A percentile compares a stretch with the other conserved stretches of the same genome.
Evolutionary conservation across 176 grass and related monocot genomes (phyloP).

Genomic region (Alloteropsis semialata): DNA sequence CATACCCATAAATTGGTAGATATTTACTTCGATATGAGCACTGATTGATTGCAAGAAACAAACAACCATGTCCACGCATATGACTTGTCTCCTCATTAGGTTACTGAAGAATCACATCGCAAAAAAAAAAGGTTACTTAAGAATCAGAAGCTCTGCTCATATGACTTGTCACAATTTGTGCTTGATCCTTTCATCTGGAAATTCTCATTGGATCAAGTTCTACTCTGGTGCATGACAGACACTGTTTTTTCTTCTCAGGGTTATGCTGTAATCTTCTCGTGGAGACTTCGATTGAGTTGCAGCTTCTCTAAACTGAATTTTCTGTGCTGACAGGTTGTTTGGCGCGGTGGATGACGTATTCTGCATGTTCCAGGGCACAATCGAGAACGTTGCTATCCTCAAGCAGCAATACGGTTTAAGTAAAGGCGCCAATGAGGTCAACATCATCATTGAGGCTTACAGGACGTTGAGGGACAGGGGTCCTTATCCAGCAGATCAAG

Average conservation of each 20-base stretch:
- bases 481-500: slow-evolving; percentile 74
- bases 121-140: not conserved
- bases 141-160: not conserved
- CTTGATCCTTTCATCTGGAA: not conserved
- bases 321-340: slow-evolving; percentile 45
- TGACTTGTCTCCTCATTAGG: not conserved
- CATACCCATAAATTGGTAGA: not conserved
- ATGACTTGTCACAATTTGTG: not conserved
- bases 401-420: slow-evolving; percentile 84
- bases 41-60: not conserved
- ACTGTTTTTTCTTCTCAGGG: not conserved
- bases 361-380: slow-evolving; percentile 64
- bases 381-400: slow-evolving; percentile 57
- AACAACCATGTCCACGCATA: too few species aligned
- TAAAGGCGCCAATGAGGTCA: slow-evolving; percentile 61
- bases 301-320: not conserved
- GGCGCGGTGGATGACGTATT: slow-evolving; percentile 59
- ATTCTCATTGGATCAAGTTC: not conserved
- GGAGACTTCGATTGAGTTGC: not conserved
- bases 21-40: not conserved
- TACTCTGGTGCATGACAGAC: not conserved
- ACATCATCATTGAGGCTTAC: slow-evolving; percentile 78
- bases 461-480: slow-evolving; percentile 82
- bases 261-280: not conserved
- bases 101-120: not conserved